Evolutionary conservation across 169 alveolate species (phyloP).

Genomic region (Cryptosporidium sp.): DNA sequence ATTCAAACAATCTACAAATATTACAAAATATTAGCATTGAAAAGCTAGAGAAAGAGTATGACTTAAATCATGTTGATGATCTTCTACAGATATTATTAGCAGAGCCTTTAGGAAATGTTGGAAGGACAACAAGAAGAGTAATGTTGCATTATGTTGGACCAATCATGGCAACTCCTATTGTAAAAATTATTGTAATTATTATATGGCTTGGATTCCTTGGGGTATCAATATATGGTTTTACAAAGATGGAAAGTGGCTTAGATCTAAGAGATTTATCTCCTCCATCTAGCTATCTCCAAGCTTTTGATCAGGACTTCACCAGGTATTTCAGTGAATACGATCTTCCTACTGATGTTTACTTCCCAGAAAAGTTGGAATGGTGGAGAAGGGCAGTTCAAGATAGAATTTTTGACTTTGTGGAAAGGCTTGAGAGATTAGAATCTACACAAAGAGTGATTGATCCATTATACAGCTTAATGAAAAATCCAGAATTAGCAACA

Average conservation of each 20-base stretch:
- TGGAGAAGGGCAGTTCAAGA: constrained; percentile 72
- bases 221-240: constrained; percentile 78
- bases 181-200: constrained; percentile 77
- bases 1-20: not conserved
- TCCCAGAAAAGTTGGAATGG: constrained; percentile 79
- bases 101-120: constrained; percentile 82
- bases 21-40: constrained; percentile 6
- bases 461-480: constrained; percentile 79
- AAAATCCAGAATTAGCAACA: constrained; percentile 79
- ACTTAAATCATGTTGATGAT: constrained; percentile 24
- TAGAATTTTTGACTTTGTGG: constrained; percentile 72
- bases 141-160: constrained; percentile 80
- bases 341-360: constrained; percentile 81
- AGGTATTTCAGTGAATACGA: constrained; percentile 79
- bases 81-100: constrained; percentile 47
- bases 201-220: constrained; percentile 75
- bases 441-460: constrained; percentile 76
- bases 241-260: constrained; percentile 81
- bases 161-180: constrained; percentile 75
- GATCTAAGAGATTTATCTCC: constrained; percentile 81
- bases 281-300: constrained; percentile 77
- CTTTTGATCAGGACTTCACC: constrained; percentile 76
- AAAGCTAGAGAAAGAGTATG: not conserved
- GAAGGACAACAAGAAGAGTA: constrained; percentile 78
- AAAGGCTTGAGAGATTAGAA: constrained; percentile 33